Evolutionary conservation across 495 filamentous ascomycete genomes (phyloP), one percentile per base, ranked within the genome.

Genomic region (Hypoxylon crocopeplum): DNA sequence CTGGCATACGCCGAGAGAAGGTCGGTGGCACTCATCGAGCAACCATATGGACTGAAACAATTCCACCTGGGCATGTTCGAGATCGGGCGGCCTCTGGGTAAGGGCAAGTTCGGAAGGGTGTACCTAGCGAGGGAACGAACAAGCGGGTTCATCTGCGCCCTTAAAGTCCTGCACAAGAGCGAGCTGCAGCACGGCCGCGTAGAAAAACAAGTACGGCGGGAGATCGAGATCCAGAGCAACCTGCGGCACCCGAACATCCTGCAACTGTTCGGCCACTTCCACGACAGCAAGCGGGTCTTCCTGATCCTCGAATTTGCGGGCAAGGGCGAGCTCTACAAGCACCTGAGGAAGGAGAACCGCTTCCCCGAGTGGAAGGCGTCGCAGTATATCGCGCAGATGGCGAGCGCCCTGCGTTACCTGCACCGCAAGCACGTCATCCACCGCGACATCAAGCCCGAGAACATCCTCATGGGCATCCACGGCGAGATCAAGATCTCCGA

Each of bases 341-440:
- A 97, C 73, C 81, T 98, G 55, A 85, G 92, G 16, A 87, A 87
- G 62, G 94, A 96, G 72, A 83, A 84, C 71, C 84, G 86, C 30
- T 98, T 98, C 69, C 88, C 93, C 7, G 94, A 98, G 73, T 93
- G 91, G 88, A 94, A 93, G 72, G 95, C 95, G 36, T 92, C 93
- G 21, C 87, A 94, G 75, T 98, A 96, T 68, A 90, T 97, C 59
- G 95, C 93, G n/a, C 94, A 98, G 75, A 98, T 98, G 95, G 91
- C 95, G 15, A 86, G 89, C 37, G 94, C 94, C 17, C 76, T 98
- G 62, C 86, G 84, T 54, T 98, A 98, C 64, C 78, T 98, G 19
- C 94, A 98, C 77, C 91, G 90, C 70, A 98, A 98, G 78, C 94
- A 98, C 70, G 91, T 98, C 62, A 98, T 98, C 77, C 94, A 98